A percentile compares a stretch with the other conserved stretches of the same genome.
Evolutionary conservation across 108 stramenopile genomes (phyloP).

Genomic region (Cyclostephanos tholiformis): DNA sequence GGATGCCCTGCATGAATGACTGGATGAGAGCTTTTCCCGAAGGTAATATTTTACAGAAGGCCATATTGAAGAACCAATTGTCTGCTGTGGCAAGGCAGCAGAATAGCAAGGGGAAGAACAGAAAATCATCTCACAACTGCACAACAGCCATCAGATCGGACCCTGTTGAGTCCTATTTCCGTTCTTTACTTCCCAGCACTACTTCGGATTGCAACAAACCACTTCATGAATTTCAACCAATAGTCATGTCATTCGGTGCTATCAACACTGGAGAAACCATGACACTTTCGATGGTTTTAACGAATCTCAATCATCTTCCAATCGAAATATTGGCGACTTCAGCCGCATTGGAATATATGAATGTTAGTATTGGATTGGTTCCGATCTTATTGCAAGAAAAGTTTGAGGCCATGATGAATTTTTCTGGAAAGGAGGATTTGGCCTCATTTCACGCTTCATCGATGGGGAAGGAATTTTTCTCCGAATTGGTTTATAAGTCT

Average conservation of each 20-base stretch:
- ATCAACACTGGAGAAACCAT: slow-evolving; percentile 50
- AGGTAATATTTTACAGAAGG: slow-evolving; percentile 19
- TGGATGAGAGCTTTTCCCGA: slow-evolving; percentile 26
- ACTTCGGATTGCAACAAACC: background rate
- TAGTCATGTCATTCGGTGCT: slow-evolving; percentile 67
- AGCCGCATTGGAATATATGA: slow-evolving; percentile 69
- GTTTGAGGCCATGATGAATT: background rate
- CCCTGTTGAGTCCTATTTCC: slow-evolving; percentile 19
- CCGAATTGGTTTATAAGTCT: slow-evolving; percentile 29
- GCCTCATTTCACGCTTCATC: slow-evolving; percentile 25
- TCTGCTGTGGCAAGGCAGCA: background rate
- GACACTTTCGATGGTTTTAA: slow-evolving; percentile 55
- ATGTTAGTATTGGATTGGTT: slow-evolving; percentile 54
- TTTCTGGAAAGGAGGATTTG: background rate
- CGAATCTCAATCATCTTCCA: slow-evolving; percentile 75
- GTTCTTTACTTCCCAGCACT: slow-evolving; percentile 19
- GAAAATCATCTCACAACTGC: background rate
- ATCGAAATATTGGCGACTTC: slow-evolving; percentile 60
- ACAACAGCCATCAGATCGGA: background rate
- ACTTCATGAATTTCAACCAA: slow-evolving; percentile 36
- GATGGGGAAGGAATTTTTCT: slow-evolving; percentile 19
- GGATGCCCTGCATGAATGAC: slow-evolving; percentile 27
- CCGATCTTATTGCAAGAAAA: slow-evolving; percentile 45
- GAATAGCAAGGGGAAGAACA: background rate
- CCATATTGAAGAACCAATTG: slow-evolving; percentile 17